Conservation (phyloP, 257 asterid species). For the Coffea canephora region DNA sequence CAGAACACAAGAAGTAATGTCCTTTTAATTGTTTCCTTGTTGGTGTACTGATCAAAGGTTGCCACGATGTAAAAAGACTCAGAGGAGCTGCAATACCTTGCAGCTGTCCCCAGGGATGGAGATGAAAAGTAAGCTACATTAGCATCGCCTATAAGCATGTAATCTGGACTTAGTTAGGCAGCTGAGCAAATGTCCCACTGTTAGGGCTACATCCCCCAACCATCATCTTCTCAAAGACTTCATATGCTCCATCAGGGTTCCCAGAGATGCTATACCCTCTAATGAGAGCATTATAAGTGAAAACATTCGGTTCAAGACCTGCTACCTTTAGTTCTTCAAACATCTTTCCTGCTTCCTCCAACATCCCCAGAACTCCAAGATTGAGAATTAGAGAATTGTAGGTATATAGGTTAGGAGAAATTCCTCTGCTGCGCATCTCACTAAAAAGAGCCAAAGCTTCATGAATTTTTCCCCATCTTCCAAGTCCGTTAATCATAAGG, state of each 20-base stretch:
- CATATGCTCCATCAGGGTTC: constrained; percentile 69
- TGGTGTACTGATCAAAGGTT: neutral
- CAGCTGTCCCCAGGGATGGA: neutral
- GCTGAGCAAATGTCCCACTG: constrained; percentile 78
- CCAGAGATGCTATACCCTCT: constrained; percentile 78
- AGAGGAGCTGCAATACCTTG: constrained; percentile 1
- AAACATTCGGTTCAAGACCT: constrained; percentile 78
- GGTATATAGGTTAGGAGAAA: constrained; percentile 71
- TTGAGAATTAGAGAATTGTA: constrained; percentile 69
- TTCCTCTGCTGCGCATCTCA: constrained; percentile 77
- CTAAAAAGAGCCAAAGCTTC: constrained; percentile 61
- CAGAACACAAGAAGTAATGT: neutral
- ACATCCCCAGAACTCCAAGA: constrained; percentile 72
- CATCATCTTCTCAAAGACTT: constrained; percentile 83
- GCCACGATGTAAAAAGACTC: neutral
- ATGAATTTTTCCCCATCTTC: constrained; percentile 50
- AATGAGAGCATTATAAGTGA: constrained; percentile 82
- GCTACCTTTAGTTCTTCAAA: constrained; percentile 56
- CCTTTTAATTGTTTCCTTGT: neutral
- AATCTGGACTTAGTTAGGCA: constrained; percentile 54
- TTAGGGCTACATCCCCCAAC: constrained; percentile 82
- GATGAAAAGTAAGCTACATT: constrained; percentile 6
- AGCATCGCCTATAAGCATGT: constrained; percentile 8
- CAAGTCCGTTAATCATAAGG: constrained; percentile 82
- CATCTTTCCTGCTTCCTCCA: constrained; percentile 69